Evolutionary conservation across 2,329 filamentous ascomycete genomes (phyloP).

Genomic region (Monilinia vaccinii-corymbosi): DNA sequence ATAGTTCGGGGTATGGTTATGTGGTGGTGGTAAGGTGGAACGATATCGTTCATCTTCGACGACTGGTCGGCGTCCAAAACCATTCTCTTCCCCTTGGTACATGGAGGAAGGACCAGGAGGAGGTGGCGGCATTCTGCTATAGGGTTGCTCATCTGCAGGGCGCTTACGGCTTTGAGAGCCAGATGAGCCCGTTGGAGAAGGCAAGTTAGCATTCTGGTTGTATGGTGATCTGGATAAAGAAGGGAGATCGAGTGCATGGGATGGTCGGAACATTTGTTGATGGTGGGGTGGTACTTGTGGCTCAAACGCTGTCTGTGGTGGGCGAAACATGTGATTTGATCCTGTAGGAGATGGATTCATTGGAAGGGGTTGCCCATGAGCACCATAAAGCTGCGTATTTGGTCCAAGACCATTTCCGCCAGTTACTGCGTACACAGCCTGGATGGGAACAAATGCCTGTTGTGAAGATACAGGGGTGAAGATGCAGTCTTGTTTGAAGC

Average conservation of each 20-base stretch:
- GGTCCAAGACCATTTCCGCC: slow-evolving; percentile 35
- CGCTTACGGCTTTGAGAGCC: slow-evolving; percentile 25
- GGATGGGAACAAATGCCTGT: slow-evolving; percentile 65
- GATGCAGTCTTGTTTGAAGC: slow-evolving; percentile 69
- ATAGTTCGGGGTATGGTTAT: slow-evolving; percentile 27
- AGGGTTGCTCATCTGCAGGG: slow-evolving; percentile 29
- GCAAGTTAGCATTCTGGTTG: slow-evolving; percentile 6
- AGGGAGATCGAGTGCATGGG: background rate
- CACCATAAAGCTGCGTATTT: slow-evolving; percentile 31
- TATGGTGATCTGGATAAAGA: background rate
- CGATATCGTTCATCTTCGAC: slow-evolving; percentile 2
- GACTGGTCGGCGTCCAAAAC: background rate
- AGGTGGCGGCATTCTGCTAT: slow-evolving; percentile 31
- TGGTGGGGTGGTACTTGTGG: background rate
- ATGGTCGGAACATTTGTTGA: background rate
- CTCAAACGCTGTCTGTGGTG: background rate
- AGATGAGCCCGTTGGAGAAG: slow-evolving; percentile 27
- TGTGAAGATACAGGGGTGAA: slow-evolving; percentile 69
- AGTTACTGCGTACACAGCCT: slow-evolving; percentile 51
- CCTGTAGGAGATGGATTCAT: slow-evolving; percentile 18
- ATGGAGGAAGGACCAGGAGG: slow-evolving; percentile 22
- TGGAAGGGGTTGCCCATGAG: slow-evolving; percentile 32
- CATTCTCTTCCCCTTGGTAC: slow-evolving; percentile 17
- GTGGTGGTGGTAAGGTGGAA: slow-evolving; percentile 31
- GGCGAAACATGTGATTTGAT: background rate